Percentiles rank a stretch among this genome's conserved stretches.
Evolutionary conservation across 1,284 basidiomycete species (phyloP).

Genomic region (Athelia sp.): DNA sequence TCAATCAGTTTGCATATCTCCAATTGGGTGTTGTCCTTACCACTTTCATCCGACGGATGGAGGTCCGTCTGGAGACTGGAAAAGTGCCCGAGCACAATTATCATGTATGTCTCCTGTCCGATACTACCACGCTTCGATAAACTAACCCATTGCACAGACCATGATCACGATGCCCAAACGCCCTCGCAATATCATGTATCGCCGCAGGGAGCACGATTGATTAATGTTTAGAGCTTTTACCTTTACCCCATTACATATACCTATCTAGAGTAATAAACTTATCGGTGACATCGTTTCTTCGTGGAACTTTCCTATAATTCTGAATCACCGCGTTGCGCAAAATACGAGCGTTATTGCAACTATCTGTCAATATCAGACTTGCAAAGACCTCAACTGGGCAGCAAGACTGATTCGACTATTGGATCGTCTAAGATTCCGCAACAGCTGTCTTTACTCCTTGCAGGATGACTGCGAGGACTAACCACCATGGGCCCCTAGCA

Average conservation of each 20-base stretch:
- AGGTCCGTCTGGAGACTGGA: constrained; percentile 59
- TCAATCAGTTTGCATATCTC: constrained; percentile 85
- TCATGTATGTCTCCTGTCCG: constrained; percentile 54
- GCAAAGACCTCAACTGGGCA: too few species aligned
- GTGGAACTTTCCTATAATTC: too few species aligned
- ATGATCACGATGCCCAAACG: constrained; percentile 68
- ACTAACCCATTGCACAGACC: constrained; percentile 32
- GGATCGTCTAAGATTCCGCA: too few species aligned
- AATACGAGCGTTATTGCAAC: too few species aligned
- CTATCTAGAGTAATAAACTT: neutral
- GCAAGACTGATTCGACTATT: too few species aligned
- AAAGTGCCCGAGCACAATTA: constrained; percentile 85
- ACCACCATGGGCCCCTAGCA: too few species aligned
- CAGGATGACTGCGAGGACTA: too few species aligned
- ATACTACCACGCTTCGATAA: constrained; percentile 2
- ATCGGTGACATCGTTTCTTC: too few species aligned
- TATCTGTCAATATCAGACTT: too few species aligned
- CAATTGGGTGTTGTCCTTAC: constrained; percentile 86
- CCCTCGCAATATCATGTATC: constrained; percentile 44
- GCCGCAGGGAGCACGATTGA: constrained; percentile 32
- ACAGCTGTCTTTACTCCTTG: too few species aligned
- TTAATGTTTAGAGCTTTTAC: neutral
- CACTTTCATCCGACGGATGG: constrained; percentile 75
- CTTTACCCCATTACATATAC: constrained; percentile 6
- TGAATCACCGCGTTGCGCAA: too few species aligned